Base-by-base conservation (phyloP, 116 monocot genomes). In the Thalassia testudinum region DNA sequence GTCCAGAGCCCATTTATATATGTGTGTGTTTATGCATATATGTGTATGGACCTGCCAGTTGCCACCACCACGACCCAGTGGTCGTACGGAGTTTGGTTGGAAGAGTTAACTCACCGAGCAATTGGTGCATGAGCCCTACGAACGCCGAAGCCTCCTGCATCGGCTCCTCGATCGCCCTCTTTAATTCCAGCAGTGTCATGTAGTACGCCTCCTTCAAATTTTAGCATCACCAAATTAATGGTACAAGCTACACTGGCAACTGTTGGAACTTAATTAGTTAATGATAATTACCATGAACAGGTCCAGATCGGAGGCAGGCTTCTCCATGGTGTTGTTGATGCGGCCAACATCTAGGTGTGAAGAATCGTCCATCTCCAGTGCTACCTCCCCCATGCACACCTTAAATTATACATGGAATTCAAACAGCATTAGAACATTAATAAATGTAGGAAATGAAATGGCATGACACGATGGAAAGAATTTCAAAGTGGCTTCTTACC, bases 71-170 rank as follows among this genome's bases (percentile, higher is more conserved):
- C n/a, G n/a, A n/a, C n/a, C n/a, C n/a, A n/a, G n/a, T n/a, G n/a
- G n/a, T n/a, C n/a, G n/a, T n/a, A n/a, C n/a, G n/a, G n/a, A n/a
- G n/a, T n/a, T n/a, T n/a, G n/a, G n/a, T n/a, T n/a, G n/a, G n/a
- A n/a, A n/a, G n/a, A n/a, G n/a, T n/a, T n/a, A n/a, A n/a, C 18
- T 65, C 65, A 23, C 21, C 48, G 10, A 65, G 65, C 16, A 55
- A 34, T 19, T 28, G 47, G 48, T 54, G 48, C 56, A 65, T 56
- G 22, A 55, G 24, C 56, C 37, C 65, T 7, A 56, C 4, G 47
- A 65, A 65, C 12, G 37, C 34, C 28, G 38, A 29, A 4, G 65
- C 65, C 47, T 65, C 65, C 56, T 56, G 49, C 65, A 65, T 18
- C 23, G 65, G 49, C 23, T 56, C 47, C 43, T 65, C 30, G 18